These are phyloP conservation scores for Rhizophora mangle DNA, from an alignment of 345 rosid species.

Conservation along the genomic window DNA sequence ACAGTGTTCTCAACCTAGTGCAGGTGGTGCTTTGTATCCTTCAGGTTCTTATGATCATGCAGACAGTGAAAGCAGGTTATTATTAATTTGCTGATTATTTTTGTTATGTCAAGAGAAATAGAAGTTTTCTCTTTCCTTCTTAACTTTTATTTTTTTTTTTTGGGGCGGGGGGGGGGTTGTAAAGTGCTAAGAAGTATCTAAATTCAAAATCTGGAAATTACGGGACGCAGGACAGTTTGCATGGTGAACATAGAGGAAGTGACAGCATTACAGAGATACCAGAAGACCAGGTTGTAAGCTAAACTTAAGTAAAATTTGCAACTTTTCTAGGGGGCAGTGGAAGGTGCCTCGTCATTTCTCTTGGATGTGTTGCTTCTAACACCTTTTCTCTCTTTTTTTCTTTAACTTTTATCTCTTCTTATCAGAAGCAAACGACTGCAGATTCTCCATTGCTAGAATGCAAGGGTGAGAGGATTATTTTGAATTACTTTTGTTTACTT, in stretches of 20 bases:
- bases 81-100: neutral
- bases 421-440: conserved; percentile 34
- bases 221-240: conserved; percentile 43
- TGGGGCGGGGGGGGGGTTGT: neutral
- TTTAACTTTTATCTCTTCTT: conserved; percentile 8
- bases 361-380: conserved; percentile 15
- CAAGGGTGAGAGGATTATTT: conserved; percentile 34
- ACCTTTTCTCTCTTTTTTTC: neutral
- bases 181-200: neutral
- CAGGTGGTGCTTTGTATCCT: conserved; percentile 34
- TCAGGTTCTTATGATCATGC: conserved; percentile 36
- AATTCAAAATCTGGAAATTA: conserved; percentile 8
- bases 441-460: conserved; percentile 31
- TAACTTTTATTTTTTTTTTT: neutral
- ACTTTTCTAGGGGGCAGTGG: neutral
- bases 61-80: conserved; percentile 54
- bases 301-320: neutral
- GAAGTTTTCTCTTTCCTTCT: too few species aligned
- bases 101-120: conserved; percentile 2
- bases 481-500: neutral
- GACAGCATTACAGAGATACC: conserved; percentile 25
- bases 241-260: conserved; percentile 30
- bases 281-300: conserved; percentile 43
- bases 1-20: conserved; percentile 36
- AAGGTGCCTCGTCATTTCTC: neutral